Percentiles rank a stretch among this genome's conserved stretches.
Conservation (phyloP, 2,329 filamentous ascomycete species). For the Dactylellina haptotyla region DNA sequence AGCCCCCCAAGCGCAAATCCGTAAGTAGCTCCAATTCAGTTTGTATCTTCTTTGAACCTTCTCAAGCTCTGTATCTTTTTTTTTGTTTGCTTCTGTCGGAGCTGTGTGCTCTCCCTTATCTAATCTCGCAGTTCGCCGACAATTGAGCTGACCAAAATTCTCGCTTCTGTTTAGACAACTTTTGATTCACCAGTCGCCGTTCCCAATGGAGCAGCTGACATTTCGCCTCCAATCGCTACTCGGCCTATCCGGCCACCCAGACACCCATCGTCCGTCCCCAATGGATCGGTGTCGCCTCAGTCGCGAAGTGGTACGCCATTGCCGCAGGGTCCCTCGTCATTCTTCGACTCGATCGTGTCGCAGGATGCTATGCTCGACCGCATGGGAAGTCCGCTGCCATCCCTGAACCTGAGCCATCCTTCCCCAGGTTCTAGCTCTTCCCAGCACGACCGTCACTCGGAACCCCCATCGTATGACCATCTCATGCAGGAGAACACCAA, state of each 20-base stretch:
- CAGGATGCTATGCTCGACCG: conserved; percentile 55
- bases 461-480: conserved; percentile 72
- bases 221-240: conserved; percentile 56
- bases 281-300: conserved; percentile 57
- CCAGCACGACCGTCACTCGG: conserved; percentile 66
- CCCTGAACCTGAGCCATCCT: conserved; percentile 67
- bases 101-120: conserved; percentile 33
- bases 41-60: conserved; percentile 26
- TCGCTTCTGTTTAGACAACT: conserved; percentile 38
- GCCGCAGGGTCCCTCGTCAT: conserved; percentile 56
- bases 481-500: conserved; percentile 81
- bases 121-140: conserved; percentile 53
- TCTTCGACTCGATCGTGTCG: conserved; percentile 57
- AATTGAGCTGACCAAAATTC: conserved; percentile 45
- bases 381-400: conserved; percentile 65
- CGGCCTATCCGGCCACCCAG: conserved; percentile 62
- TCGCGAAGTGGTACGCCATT: conserved; percentile 57
- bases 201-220: conserved; percentile 65
- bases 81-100: conserved; percentile 30
- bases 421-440: conserved; percentile 71
- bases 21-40: conserved; percentile 81
- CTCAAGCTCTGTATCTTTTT: no score
- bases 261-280: conserved; percentile 55
- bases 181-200: conserved; percentile 61
- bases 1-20: conserved; percentile 70